These are phyloP conservation scores for Trichoderma guizhouense DNA, from an alignment of 2,329 filamentous ascomycete species.

Conservation along the genomic window DNA sequence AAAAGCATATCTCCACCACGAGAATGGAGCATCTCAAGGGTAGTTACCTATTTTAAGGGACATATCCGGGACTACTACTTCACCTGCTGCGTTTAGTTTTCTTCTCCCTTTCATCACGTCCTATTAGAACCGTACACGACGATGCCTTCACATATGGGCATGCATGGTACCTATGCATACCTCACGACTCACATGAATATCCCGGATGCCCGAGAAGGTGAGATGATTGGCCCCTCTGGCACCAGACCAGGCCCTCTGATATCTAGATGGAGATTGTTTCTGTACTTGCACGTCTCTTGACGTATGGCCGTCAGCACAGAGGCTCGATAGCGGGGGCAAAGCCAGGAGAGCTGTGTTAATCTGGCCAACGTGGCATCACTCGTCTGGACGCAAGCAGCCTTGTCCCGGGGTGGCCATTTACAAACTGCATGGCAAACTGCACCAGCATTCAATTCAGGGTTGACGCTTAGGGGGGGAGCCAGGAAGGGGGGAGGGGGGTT, in stretches of 20 bases:
- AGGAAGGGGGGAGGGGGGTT: neutral
- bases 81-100: neutral
- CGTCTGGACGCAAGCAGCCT: conserved; percentile 15
- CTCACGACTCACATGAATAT: conserved; percentile 35
- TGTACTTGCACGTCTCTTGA: neutral
- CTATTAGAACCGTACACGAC: conserved; percentile 14
- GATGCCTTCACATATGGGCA: neutral
- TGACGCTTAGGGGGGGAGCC: neutral
- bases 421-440: conserved; percentile 19
- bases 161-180: conserved; percentile 30
- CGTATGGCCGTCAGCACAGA: conserved; percentile 4
- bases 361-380: conserved; percentile 19
- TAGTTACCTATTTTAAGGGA: conserved; percentile 6
- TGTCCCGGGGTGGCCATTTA: conserved; percentile 3
- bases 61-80: neutral
- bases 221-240: neutral
- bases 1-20: neutral
- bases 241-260: neutral
- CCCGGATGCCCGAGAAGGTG: neutral
- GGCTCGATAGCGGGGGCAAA: conserved; percentile 15
- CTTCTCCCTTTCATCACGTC: neutral
- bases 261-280: neutral
- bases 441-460: conserved; percentile 10
- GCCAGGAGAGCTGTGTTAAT: conserved; percentile 14
- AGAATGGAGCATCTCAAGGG: conserved; percentile 1